Conservation (phyloP, 495 filamentous ascomycete genomes). For the Astrocystis sublimbata region DNA sequence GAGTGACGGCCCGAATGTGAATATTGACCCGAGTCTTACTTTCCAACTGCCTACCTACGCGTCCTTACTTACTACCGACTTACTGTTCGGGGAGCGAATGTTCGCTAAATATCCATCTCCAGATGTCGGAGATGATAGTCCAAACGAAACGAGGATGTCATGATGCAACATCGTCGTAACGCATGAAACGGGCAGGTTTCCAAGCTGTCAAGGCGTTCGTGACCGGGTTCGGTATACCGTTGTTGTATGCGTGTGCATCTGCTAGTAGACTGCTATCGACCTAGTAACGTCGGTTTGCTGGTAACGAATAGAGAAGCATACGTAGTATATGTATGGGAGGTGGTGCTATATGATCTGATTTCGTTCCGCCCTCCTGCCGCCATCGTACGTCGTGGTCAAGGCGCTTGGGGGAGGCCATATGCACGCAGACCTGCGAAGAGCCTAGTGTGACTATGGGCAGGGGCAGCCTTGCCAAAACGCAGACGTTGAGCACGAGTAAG, state of each 20-base stretch:
- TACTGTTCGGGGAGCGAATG: no score
- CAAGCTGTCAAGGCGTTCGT: background rate
- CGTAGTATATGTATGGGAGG: no score
- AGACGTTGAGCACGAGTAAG: background rate
- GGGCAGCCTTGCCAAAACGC: constrained; percentile 6
- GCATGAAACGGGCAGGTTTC: background rate
- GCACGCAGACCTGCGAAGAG: background rate
- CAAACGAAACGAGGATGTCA: background rate
- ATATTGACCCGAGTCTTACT: background rate
- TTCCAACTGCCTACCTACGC: no score
- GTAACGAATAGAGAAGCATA: no score
- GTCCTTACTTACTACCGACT: no score
- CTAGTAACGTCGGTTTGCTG: background rate
- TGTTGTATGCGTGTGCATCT: no score
- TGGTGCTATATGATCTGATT: constrained; percentile 19
- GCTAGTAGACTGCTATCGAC: no score
- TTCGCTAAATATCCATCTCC: background rate
- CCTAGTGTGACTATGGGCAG: background rate
- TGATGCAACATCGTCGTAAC: background rate
- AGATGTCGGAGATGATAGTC: background rate
- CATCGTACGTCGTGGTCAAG: constrained; percentile 8
- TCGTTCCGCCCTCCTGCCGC: background rate
- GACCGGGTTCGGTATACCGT: no score
- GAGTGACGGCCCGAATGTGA: constrained; percentile 2
- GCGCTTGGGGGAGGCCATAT: background rate